These are phyloP conservation scores for Chaetomium sp. DNA, from an alignment of 2,329 filamentous ascomycete species.

Conservation along the genomic window DNA sequence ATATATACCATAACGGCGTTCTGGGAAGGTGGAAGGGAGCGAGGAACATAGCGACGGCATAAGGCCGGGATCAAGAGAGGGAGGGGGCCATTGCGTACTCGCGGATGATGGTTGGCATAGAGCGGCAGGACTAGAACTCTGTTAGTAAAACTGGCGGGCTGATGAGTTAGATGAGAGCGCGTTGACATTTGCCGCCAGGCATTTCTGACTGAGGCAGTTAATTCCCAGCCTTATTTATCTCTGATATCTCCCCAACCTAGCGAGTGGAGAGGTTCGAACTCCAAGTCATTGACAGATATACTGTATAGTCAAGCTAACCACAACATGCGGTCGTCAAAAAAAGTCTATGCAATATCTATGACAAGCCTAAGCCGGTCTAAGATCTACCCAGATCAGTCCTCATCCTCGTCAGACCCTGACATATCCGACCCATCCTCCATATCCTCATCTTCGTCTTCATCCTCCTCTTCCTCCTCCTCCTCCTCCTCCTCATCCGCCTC, in stretches of 20 bases:
- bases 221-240: background rate
- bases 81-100: background rate
- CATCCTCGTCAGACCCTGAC: constrained; percentile 13
- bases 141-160: background rate
- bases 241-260: too few relatives aligned
- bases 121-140: background rate
- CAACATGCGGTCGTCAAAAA: background rate
- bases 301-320: background rate
- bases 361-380: background rate
- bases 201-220: background rate
- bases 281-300: too few relatives aligned
- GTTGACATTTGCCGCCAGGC: background rate
- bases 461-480: constrained; percentile 62
- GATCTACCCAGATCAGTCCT: constrained; percentile 2
- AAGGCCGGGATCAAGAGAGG: background rate
- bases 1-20: background rate
- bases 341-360: constrained; percentile 16
- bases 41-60: background rate
- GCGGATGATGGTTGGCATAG: background rate
- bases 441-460: constrained; percentile 58
- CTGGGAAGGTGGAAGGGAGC: background rate
- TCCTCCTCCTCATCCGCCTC: constrained; percentile 61
- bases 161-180: constrained; percentile 7
- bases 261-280: too few relatives aligned
- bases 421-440: constrained; percentile 41